phyloP scores from a whole-genome alignment of 148 eudicot species.

The Suaeda aralocaspica region DNA sequence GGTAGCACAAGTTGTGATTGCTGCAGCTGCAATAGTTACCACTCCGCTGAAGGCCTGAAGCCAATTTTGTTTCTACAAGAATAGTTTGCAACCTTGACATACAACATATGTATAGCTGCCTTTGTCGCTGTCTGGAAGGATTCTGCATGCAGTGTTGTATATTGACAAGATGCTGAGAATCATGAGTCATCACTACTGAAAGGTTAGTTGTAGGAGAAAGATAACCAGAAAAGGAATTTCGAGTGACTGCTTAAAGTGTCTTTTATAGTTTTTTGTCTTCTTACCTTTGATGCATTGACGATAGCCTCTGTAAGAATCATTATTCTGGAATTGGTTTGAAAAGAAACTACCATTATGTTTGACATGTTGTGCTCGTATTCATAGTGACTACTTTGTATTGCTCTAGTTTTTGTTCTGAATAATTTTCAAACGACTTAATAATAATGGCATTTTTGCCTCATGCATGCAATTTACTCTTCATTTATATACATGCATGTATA shows the following conservation, averaged over 20 bases:
- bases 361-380: too few relatives aligned
- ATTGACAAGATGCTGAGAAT: not conserved
- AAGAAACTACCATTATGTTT: not conserved
- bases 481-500: too few relatives aligned
- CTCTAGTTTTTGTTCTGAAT: too few relatives aligned
- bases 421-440: too few relatives aligned
- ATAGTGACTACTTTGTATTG: too few relatives aligned
- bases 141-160: not conserved
- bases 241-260: not conserved
- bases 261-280: not conserved
- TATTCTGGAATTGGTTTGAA: not conserved
- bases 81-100: not conserved
- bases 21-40: not conserved
- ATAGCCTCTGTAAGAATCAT: not conserved
- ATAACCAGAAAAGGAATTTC: not conserved
- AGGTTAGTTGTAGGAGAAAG: not conserved
- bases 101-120: too few relatives aligned
- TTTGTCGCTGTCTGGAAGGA: conserved; percentile 7
- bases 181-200: not conserved
- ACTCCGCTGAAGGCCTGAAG: not conserved
- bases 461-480: too few relatives aligned
- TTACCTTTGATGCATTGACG: not conserved
- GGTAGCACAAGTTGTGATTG: not conserved
- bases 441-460: too few relatives aligned
- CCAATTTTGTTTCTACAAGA: not conserved